Conservation (phyloP, 306 rosid species). For the Vigna hirtella region DNA sequence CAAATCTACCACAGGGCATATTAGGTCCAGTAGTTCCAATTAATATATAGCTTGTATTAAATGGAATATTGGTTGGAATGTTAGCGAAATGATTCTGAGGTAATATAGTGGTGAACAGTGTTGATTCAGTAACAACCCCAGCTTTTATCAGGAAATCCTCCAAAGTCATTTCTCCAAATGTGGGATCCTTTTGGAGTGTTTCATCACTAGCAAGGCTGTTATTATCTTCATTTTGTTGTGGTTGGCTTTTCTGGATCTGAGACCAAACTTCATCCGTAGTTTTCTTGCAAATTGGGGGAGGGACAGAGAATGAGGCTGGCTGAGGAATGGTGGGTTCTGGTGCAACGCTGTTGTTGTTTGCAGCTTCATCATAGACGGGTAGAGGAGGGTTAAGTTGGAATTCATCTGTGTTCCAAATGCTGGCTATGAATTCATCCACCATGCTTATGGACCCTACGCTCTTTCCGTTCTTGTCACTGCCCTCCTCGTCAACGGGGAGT, state of each 20-base stretch:
- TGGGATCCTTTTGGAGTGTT: slow-evolving; percentile 48
- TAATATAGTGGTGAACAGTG: slow-evolving; percentile 15
- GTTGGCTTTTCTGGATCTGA: slow-evolving; percentile 56
- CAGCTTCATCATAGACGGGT: slow-evolving; percentile 27
- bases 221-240: slow-evolving; percentile 19
- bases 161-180: slow-evolving; percentile 68
- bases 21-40: slow-evolving; percentile 31
- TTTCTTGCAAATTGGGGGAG: slow-evolving; percentile 69
- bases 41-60: slow-evolving; percentile 44
- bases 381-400: neutral
- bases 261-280: slow-evolving; percentile 77
- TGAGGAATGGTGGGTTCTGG: slow-evolving; percentile 37
- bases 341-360: slow-evolving; percentile 23
- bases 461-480: slow-evolving; percentile 63
- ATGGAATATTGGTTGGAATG: slow-evolving; percentile 6
- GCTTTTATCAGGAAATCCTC: slow-evolving; percentile 82
- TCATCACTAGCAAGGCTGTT: neutral
- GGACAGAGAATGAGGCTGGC: slow-evolving; percentile 49
- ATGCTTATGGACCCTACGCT: slow-evolving; percentile 68
- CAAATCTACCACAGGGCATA: slow-evolving; percentile 34
- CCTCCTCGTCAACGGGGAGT: slow-evolving; percentile 66
- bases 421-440: slow-evolving; percentile 82
- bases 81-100: slow-evolving; percentile 26
- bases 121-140: slow-evolving; percentile 66
- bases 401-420: slow-evolving; percentile 66